Conservation (phyloP, 2,329 filamentous ascomycete species). For the Colletotrichum incanum region DNA sequence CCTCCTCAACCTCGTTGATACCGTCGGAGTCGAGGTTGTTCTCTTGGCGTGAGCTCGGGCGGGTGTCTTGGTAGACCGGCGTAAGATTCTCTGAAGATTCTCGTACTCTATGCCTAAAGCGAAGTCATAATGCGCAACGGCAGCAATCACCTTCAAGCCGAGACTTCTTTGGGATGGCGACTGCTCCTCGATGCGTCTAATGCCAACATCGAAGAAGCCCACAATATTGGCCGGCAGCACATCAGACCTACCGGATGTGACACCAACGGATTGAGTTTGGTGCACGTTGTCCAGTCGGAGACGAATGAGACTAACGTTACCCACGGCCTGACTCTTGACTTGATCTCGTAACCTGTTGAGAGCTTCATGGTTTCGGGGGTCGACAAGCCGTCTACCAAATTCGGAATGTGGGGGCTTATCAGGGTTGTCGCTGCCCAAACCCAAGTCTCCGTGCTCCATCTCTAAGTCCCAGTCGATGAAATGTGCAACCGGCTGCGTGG, state of each 20-base stretch:
- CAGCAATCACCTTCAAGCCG: conserved; percentile 22
- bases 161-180: background rate
- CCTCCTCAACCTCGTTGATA: background rate
- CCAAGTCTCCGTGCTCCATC: conserved; percentile 14
- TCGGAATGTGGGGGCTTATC: conserved; percentile 11
- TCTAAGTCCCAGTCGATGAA: conserved; percentile 23
- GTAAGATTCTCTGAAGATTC: background rate
- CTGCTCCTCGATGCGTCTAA: conserved; percentile 17
- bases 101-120: background rate
- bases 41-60: conserved; percentile 5
- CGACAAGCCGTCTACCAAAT: conserved; percentile 4
- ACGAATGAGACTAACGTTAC: conserved; percentile 16
- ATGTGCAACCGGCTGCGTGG: background rate
- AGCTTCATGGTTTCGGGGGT: conserved; percentile 9
- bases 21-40: background rate
- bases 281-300: conserved; percentile 18
- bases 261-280: background rate
- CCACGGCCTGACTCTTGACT: background rate
- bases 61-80: background rate
- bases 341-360: background rate
- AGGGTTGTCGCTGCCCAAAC: background rate
- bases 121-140: conserved; percentile 16
- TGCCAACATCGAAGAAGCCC: conserved; percentile 8
- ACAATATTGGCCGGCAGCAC: conserved; percentile 20
- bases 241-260: background rate